Percentiles rank a stretch among this genome's conserved stretches.
Conservation (phyloP, 129 eudicot genomes). For the Helichrysum umbraculigerum region DNA sequence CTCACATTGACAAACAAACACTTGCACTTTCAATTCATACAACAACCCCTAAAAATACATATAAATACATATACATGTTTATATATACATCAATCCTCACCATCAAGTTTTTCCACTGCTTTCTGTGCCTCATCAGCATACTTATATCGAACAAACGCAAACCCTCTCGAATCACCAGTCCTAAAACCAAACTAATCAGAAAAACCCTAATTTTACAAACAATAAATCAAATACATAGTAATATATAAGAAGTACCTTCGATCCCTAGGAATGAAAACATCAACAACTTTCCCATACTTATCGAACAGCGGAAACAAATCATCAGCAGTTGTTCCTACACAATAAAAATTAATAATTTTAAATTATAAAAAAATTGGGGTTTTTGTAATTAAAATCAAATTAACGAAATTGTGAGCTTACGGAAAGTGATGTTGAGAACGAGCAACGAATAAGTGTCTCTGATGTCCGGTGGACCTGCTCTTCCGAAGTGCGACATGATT, state of each 20-base stretch:
- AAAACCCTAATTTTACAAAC: background rate
- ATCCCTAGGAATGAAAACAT: slow-evolving; percentile 96
- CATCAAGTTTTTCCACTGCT: slow-evolving; percentile 98
- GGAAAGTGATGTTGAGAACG: slow-evolving; percentile 95
- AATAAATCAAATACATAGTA: background rate
- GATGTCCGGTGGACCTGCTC: slow-evolving; percentile 98
- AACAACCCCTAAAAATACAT: background rate
- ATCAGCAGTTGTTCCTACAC: slow-evolving; percentile 85
- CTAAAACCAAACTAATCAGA: slow-evolving; percentile 30
- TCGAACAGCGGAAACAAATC: slow-evolving; percentile 93
- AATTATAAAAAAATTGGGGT: background rate
- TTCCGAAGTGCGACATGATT: slow-evolving; percentile 93
- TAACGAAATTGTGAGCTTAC: slow-evolving; percentile 32
- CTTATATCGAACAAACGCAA: slow-evolving; percentile 97
- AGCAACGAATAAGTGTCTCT: slow-evolving; percentile 94
- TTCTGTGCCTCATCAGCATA: slow-evolving; percentile 94
- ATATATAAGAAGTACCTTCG: slow-evolving; percentile 49
- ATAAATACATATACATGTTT: background rate
- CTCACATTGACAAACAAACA: too few species aligned
- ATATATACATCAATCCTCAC: slow-evolving; percentile 16
- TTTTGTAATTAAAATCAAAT: background rate
- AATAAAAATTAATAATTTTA: background rate
- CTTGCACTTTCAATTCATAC: background rate
- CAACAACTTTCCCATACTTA: slow-evolving; percentile 95
- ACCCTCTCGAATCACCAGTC: slow-evolving; percentile 99